These are phyloP conservation scores for Globisporangium recalcitrans DNA, from an alignment of 352 stramenopile genomes.

Conservation along the genomic window DNA sequence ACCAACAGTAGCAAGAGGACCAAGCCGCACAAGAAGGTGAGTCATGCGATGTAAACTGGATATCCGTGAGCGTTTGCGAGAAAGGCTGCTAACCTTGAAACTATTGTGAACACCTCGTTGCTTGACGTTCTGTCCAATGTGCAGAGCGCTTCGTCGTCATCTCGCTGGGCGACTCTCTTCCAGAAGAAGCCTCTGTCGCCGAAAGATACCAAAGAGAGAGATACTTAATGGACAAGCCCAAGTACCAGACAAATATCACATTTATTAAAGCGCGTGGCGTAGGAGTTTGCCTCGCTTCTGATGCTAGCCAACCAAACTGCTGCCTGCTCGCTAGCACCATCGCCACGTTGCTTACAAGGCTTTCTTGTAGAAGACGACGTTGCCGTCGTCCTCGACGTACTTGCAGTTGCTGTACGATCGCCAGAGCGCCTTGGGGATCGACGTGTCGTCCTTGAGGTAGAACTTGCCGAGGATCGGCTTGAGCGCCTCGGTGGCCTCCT, in stretches of 20 bases:
- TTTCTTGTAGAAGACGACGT: conserved; percentile 90
- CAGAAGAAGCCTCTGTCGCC: background rate
- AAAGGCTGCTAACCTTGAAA: background rate
- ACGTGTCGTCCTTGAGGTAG: conserved; percentile 93
- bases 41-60: background rate
- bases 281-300: background rate
- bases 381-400: conserved; percentile 91
- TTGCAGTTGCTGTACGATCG: conserved; percentile 91
- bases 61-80: background rate
- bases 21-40: conserved; percentile 5
- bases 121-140: background rate
- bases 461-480: conserved; percentile 92
- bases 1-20: background rate
- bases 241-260: background rate
- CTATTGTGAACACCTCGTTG: no score
- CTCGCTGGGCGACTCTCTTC: background rate
- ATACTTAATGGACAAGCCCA: background rate
- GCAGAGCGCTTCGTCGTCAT: background rate
- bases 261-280: conserved; percentile 5
- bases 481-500: conserved; percentile 93
- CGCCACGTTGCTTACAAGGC: conserved; percentile 28
- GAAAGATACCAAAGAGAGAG: background rate
- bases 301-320: background rate
- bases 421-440: conserved; percentile 89
- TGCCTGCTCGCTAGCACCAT: background rate